Evolutionary conservation across 2,329 filamentous ascomycete species (phyloP), one percentile per base, ranked within the genome.

Genomic region (Colletotrichum sp.): DNA sequence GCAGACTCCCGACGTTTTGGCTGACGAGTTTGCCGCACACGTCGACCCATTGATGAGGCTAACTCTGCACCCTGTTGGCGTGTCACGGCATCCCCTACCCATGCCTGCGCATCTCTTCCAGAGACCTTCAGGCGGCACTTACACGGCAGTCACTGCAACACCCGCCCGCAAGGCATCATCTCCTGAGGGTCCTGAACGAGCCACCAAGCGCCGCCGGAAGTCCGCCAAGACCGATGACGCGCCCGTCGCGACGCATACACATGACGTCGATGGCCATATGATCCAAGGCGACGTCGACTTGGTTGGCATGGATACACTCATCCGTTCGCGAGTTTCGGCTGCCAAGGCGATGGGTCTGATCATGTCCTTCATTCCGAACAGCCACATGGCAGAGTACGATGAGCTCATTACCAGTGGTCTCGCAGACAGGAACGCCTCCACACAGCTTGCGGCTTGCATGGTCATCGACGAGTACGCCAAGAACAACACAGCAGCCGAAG

Each of bases 201-300:
- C 92, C 16, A 88, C 93, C 3, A 95, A 97, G 85, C 93, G 95
- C 78, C 91, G 96, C 39, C 93, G 96, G 77, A 98, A 96, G 84
- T 95, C 95, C 1, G 93, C 95, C n/a, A 98, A 98, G 87, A 86
- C 91, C 24, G 95, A 97, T 71, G 94, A 96, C 32, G 85, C 90
- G 10, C 87, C 90, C 2, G 86, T 91, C 2, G 86, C 90, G 6
- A 90, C 87, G n/a, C 88, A 94, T n/a, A 92, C 94, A 2, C 97
- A 99, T 84, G 98, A 99, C 83, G 95, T 99, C 21, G 97, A 99
- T 83, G 97, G 96, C 12, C 96, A 98, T 79, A 98, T 99, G 94
- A 96, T 99, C 88, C 95, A 96, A 82, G 97, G 98, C 68, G 98
- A 99, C 81, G 93, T 99, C 63, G 98, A 99, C 82, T 89, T 99